These are phyloP conservation scores for Fusarium udum DNA, from an alignment of 2,329 filamentous ascomycete genomes.

Conservation along the genomic window DNA sequence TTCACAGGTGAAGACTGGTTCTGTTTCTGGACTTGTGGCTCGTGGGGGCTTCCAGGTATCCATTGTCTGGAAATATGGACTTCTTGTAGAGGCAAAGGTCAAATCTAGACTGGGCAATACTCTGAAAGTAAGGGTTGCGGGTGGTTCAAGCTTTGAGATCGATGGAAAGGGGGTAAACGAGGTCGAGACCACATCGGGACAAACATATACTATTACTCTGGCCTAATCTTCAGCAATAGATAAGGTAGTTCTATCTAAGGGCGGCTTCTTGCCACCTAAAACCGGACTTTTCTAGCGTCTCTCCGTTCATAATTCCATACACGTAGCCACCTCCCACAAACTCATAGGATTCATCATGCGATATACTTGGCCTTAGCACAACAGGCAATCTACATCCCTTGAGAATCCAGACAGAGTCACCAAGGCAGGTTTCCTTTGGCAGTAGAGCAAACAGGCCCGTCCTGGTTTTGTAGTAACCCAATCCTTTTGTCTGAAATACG, in stretches of 20 bases:
- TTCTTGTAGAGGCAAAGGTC: accelerated
- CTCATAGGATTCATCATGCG: background rate
- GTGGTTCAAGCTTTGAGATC: background rate
- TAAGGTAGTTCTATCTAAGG: background rate
- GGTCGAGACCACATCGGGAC: background rate
- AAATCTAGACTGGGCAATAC: background rate
- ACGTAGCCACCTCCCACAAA: background rate
- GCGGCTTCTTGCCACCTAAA: background rate
- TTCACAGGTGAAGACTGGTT: background rate
- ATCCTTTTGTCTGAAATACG: background rate
- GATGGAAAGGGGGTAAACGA: background rate
- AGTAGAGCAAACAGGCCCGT: background rate
- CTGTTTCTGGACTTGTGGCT: background rate
- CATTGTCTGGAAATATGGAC: background rate
- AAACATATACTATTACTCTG: background rate
- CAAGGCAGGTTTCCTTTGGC: accelerated
- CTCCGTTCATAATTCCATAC: background rate
- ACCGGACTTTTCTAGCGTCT: background rate
- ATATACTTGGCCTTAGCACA: background rate
- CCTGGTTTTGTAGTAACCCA: background rate
- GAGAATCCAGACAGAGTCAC: background rate
- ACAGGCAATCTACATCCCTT: background rate
- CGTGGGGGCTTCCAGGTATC: background rate
- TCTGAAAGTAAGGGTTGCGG: background rate
- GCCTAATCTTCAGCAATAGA: background rate